Conservation (phyloP, 2,329 filamentous ascomycete genomes). For the Fusarium praegraminearum region DNA sequence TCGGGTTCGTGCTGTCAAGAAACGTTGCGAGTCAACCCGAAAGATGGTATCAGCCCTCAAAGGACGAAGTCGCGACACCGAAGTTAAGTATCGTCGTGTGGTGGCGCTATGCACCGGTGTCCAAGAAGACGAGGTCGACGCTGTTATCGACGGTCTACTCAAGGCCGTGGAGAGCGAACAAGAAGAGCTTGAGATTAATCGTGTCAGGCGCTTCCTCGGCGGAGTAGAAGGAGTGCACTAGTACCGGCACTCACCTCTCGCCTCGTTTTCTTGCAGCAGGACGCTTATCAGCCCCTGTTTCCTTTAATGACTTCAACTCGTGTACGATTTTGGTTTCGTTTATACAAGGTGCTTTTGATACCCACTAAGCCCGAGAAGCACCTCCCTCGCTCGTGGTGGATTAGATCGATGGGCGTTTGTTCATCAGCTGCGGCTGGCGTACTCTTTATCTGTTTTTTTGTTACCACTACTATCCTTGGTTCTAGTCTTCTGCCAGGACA, state of each 20-base stretch:
- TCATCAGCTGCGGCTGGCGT: constrained; percentile 6
- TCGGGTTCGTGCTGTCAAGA: constrained; percentile 75
- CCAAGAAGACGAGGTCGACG: constrained; percentile 82
- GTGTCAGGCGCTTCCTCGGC: constrained; percentile 82
- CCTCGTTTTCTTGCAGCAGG: background rate
- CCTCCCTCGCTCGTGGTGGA: constrained; percentile 39
- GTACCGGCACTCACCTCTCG: constrained; percentile 27
- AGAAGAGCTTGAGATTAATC: constrained; percentile 78
- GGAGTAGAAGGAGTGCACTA: constrained; percentile 75
- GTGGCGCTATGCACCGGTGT: constrained; percentile 88
- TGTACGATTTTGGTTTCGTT: constrained; percentile 37
- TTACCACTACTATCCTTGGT: background rate
- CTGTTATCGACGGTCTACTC: constrained; percentile 80
- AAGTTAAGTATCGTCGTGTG: constrained; percentile 88
- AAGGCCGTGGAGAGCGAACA: constrained; percentile 91
- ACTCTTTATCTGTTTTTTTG: constrained; percentile 13
- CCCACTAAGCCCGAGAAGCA: constrained; percentile 44
- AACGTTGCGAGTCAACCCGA: constrained; percentile 74
- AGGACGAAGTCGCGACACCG: constrained; percentile 83
- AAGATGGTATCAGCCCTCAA: constrained; percentile 78
- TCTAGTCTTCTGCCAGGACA: constrained; percentile 6
- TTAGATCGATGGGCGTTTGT: constrained; percentile 34
- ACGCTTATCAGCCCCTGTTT: constrained; percentile 14
- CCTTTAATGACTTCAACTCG: constrained; percentile 39
- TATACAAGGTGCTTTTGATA: constrained; percentile 46